A percentile compares a stretch with the other conserved stretches of the same genome.
Conservation (phyloP, 2,329 filamentous ascomycete genomes). For the Geoglossum cookeanum region DNA sequence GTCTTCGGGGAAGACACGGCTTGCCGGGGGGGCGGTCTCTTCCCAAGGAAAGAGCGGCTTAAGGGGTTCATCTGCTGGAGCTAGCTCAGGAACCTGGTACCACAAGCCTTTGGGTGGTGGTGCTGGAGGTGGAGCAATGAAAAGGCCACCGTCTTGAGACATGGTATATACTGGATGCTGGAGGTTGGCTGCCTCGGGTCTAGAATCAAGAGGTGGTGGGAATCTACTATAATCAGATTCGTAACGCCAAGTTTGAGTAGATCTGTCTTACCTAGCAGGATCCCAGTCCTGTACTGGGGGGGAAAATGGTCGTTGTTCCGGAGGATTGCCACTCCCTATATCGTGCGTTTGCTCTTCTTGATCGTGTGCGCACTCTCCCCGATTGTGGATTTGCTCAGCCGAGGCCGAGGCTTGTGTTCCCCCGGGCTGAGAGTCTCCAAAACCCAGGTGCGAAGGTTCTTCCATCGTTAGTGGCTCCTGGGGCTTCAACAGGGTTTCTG, state of each 20-base stretch:
- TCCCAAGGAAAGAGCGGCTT: conserved; percentile 88
- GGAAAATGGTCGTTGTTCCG: conserved; percentile 24
- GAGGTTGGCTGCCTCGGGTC: conserved; percentile 72
- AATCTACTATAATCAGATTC: not conserved
- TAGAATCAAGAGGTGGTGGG: conserved; percentile 42
- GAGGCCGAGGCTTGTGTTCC: not conserved
- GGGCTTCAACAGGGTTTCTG: not conserved
- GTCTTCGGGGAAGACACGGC: conserved; percentile 47
- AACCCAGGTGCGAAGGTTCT: not conserved
- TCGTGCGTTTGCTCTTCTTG: not conserved
- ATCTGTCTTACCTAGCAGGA: conserved; percentile 32
- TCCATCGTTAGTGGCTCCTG: not conserved
- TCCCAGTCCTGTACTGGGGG: conserved; percentile 43
- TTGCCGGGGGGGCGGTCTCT: conserved; percentile 38
- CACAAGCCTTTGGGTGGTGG: conserved; percentile 77
- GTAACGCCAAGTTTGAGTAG: not conserved
- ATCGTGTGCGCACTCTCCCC: not conserved
- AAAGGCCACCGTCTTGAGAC: conserved; percentile 56
- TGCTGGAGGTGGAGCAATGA: conserved; percentile 57
- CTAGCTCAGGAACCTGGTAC: conserved; percentile 55
- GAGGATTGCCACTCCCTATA: not conserved
- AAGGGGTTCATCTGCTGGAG: conserved; percentile 38
- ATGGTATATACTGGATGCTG: conserved; percentile 64
- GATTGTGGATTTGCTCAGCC: not conserved
- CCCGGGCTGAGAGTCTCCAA: not conserved